Conservation (phyloP, 2,329 filamentous ascomycete species). For the Talaromyces islandicus region DNA sequence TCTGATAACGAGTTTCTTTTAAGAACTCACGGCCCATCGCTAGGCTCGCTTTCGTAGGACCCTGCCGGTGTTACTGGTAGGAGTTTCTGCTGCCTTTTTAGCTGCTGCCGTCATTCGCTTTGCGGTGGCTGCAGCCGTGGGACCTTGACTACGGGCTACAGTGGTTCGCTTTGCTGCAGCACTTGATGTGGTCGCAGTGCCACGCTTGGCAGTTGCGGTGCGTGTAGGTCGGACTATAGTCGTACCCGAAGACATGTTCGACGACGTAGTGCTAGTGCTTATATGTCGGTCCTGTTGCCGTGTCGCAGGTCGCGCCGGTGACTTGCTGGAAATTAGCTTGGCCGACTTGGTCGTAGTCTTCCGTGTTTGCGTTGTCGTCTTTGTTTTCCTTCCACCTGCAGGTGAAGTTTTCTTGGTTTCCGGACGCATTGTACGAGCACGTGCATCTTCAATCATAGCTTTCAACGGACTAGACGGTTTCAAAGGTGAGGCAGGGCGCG, state of each 20-base stretch:
- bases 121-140: constrained; percentile 24
- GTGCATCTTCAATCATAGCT: constrained; percentile 17
- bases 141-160: constrained; percentile 22
- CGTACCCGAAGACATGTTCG: constrained; percentile 32
- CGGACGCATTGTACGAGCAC: constrained; percentile 20
- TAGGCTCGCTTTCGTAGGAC: constrained; percentile 37
- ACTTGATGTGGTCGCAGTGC: constrained; percentile 9
- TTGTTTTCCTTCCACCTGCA: constrained; percentile 16
- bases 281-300: constrained; percentile 33
- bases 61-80: constrained; percentile 24
- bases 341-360: constrained; percentile 23
- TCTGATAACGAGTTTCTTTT: neutral
- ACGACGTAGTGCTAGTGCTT: constrained; percentile 28
- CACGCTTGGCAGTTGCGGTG: constrained; percentile 12
- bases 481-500: constrained; percentile 57
- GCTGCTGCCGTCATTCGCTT: constrained; percentile 29
- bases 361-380: constrained; percentile 6
- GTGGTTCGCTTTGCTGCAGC: constrained; percentile 26
- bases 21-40: neutral
- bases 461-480: constrained; percentile 46
- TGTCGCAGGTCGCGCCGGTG: constrained; percentile 29
- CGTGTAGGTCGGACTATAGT: constrained; percentile 29
- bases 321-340: constrained; percentile 17
- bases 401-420: constrained; percentile 4
- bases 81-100: constrained; percentile 28